Percentiles rank a stretch among this genome's conserved stretches.
phyloP scores from a whole-genome alignment of 164 flowering plant genomes.

The Brasenia schreberi region DNA sequence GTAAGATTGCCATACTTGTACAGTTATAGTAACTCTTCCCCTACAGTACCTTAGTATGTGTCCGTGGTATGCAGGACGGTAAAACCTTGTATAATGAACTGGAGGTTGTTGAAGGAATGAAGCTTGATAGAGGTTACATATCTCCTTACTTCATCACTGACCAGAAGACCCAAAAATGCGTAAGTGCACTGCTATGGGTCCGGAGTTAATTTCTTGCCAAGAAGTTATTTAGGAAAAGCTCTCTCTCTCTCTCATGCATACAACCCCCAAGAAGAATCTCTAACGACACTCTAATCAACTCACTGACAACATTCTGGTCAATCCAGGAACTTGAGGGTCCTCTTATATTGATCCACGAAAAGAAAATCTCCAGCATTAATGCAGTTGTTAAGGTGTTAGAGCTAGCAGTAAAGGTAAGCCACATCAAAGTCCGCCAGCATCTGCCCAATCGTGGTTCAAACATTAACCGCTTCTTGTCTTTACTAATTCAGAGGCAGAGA shows the following conservation, averaged over 20 bases:
- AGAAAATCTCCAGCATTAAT: slow-evolving; percentile 67
- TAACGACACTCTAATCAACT: not conserved
- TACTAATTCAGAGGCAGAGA: slow-evolving; percentile 53
- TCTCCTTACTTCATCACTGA: slow-evolving; percentile 93
- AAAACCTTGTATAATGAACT: slow-evolving; percentile 81
- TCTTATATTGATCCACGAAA: slow-evolving; percentile 77
- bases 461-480: not conserved
- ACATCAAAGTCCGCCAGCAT: not conserved
- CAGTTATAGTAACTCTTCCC: not conserved
- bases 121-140: slow-evolving; percentile 91
- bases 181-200: slow-evolving; percentile 18
- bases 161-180: slow-evolving; percentile 90
- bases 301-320: not conserved
- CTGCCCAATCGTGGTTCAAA: not conserved
- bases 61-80: slow-evolving; percentile 56
- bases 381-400: slow-evolving; percentile 79
- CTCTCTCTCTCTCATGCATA: not conserved
- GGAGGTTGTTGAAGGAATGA: slow-evolving; percentile 99
- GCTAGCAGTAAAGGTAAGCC: slow-evolving; percentile 74
- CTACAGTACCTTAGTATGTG: not conserved
- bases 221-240: too few relatives aligned
- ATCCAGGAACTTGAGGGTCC: slow-evolving; percentile 87
- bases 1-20: slow-evolving; percentile 23
- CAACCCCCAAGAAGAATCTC: too few relatives aligned
- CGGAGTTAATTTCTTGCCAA: too few relatives aligned